Percentiles rank a stretch among this genome's conserved stretches.
Conservation (phyloP, 371 early-diverging fungal species). For the Chytridiales sp. region DNA sequence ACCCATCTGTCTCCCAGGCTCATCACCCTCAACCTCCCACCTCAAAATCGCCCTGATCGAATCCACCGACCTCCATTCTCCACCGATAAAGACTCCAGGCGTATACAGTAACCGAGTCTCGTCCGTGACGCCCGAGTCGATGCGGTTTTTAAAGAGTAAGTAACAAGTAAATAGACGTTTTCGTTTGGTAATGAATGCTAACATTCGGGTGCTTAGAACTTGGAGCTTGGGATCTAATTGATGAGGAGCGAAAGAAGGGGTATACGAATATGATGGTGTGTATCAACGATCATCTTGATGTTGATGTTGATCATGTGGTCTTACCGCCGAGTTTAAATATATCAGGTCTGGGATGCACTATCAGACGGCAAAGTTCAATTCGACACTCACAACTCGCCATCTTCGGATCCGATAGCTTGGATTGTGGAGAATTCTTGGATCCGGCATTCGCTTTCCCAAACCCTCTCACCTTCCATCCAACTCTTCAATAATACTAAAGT, state of each 20-base stretch:
- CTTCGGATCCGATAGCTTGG: conserved; percentile 50
- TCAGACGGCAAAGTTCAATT: conserved; percentile 65
- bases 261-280: conserved; percentile 59
- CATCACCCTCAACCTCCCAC: conserved; percentile 51
- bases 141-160: conserved; percentile 41
- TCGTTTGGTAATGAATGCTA: background rate
- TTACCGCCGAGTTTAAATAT: background rate
- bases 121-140: conserved; percentile 39
- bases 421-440: conserved; percentile 51
- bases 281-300: too few species aligned
- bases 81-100: conserved; percentile 28
- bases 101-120: conserved; percentile 76
- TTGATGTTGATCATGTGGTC: background rate
- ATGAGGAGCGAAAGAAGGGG: conserved; percentile 50
- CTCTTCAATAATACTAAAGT: conserved; percentile 58
- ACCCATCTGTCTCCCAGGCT: conserved; percentile 49
- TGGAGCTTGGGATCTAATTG: conserved; percentile 64
- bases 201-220: conserved; percentile 41
- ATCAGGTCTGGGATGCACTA: conserved; percentile 74
- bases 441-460: conserved; percentile 1
- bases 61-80: conserved; percentile 59
- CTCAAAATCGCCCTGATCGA: conserved; percentile 73
- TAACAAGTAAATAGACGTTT: too few species aligned
- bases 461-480: conserved; percentile 52
- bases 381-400: conserved; percentile 32